A percentile compares a stretch with the other conserved stretches of the same genome.
Evolutionary conservation across 805 yeast genomes (phyloP).

Genomic region (Candida andamanensis): DNA sequence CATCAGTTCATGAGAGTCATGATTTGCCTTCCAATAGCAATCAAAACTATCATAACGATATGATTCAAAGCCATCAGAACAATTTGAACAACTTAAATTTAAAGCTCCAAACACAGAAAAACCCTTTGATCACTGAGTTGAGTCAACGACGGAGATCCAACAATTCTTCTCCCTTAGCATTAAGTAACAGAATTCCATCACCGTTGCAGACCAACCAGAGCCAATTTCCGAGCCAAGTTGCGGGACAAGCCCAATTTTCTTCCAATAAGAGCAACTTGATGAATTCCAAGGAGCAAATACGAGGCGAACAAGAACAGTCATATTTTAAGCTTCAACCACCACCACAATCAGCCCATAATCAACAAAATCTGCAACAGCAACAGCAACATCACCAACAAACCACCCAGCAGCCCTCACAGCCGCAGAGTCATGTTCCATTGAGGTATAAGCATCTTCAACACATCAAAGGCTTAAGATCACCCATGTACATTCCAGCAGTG

Average conservation of each 20-base stretch:
- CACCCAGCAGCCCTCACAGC: neutral
- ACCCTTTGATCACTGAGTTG: conserved; percentile 13
- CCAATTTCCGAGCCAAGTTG: neutral
- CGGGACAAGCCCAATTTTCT: neutral
- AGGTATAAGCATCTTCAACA: conserved; percentile 48
- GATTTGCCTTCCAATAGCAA: too few relatives aligned
- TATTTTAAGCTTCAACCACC: neutral
- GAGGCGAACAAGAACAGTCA: neutral
- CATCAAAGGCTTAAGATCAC: conserved; percentile 75
- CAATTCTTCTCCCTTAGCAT: conserved; percentile 3
- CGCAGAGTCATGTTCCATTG: conserved; percentile 3
- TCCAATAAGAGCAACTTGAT: too few relatives aligned
- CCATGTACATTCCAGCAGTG: conserved; percentile 89
- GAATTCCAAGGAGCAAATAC: neutral
- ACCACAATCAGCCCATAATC: conserved; percentile 3
- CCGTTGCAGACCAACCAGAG: conserved; percentile 1
- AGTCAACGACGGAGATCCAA: conserved; percentile 15
- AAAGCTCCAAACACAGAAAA: conserved; percentile 4
- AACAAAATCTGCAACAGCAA: too few relatives aligned
- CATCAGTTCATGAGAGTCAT: too few relatives aligned
- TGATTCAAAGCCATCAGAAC: conserved; percentile 9
- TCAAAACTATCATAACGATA: conserved; percentile 15
- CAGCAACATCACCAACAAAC: neutral
- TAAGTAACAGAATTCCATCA: conserved; percentile 3
- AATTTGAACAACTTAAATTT: conserved; percentile 12